These are phyloP conservation scores for Allomyces macrogynus DNA, from an alignment of 192 early-diverging fungal genomes.

Conservation along the genomic window DNA sequence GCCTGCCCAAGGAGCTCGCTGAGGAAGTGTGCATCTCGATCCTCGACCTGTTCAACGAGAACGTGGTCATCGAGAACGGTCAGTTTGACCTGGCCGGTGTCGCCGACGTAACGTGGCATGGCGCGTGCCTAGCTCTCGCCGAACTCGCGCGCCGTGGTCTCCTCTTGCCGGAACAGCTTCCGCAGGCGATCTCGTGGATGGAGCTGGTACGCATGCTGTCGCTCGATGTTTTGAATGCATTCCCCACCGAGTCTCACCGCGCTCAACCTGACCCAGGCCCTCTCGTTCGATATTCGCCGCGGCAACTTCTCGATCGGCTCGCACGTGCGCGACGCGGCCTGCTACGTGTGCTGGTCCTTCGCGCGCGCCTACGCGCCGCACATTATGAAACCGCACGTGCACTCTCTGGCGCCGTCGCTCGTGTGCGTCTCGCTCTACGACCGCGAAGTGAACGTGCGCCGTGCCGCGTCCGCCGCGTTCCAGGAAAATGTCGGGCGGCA, in stretches of 20 bases:
- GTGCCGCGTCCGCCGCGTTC: constrained; percentile 88
- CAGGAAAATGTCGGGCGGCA: constrained; percentile 92
- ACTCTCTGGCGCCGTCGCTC: constrained; percentile 47
- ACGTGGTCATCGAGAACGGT: constrained; percentile 26
- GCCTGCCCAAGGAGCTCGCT: constrained; percentile 58
- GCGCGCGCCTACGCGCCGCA: constrained; percentile 66
- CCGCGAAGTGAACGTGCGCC: constrained; percentile 77
- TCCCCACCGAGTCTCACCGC: neutral
- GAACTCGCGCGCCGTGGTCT: constrained; percentile 77
- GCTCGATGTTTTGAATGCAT: neutral
- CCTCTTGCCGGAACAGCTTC: constrained; percentile 47
- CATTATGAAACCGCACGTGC: constrained; percentile 40
- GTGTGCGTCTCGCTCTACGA: constrained; percentile 69
- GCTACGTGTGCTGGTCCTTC: constrained; percentile 96
- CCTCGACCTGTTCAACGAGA: constrained; percentile 61
- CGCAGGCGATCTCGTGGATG: constrained; percentile 62
- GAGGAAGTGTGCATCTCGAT: constrained; percentile 65
- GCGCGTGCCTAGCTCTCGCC: constrained; percentile 71
- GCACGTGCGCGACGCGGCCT: constrained; percentile 85
- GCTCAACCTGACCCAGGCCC: constrained; percentile 23
- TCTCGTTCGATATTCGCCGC: constrained; percentile 72
- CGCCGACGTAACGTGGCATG: constrained; percentile 87
- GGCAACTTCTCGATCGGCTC: constrained; percentile 81
- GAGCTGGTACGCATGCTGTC: constrained; percentile 17
- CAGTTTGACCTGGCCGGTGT: constrained; percentile 49